Conservation (phyloP, 2,329 filamentous ascomycete species). For the Cercospora citrullina region DNA sequence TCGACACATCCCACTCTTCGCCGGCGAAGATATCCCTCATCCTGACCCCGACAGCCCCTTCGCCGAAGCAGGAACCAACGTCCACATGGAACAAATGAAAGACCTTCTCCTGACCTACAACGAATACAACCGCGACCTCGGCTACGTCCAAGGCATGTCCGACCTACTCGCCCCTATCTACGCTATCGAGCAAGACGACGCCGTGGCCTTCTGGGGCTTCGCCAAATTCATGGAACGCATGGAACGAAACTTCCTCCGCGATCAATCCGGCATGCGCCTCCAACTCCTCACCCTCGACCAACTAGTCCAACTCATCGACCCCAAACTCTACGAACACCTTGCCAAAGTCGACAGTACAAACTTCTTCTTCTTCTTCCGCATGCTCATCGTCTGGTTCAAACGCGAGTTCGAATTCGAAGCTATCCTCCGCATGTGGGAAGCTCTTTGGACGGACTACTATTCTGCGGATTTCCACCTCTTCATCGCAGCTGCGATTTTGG, state of each 20-base stretch:
- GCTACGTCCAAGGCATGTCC: constrained; percentile 98
- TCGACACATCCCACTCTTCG: constrained; percentile 90
- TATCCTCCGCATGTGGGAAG: constrained; percentile 85
- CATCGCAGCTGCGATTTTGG: constrained; percentile 86
- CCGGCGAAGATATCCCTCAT: constrained; percentile 93
- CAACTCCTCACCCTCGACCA: constrained; percentile 91
- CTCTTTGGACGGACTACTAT: constrained; percentile 88
- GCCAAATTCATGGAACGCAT: constrained; percentile 96
- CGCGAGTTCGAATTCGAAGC: constrained; percentile 91
- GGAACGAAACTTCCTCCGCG: constrained; percentile 94
- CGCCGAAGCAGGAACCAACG: constrained; percentile 88
- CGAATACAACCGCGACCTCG: constrained; percentile 91
- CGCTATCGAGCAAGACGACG: constrained; percentile 95
- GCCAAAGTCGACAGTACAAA: constrained; percentile 92
- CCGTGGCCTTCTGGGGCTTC: constrained; percentile 95
- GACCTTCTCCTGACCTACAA: constrained; percentile 99
- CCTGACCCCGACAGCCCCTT: constrained; percentile 96
- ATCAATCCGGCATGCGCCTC: constrained; percentile 92
- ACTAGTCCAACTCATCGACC: constrained; percentile 94
- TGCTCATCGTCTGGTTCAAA: constrained; percentile 99
- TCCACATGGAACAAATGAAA: constrained; percentile 98
- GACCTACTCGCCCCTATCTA: constrained; percentile 95
- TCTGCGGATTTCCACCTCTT: constrained; percentile 93
- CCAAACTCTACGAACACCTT: constrained; percentile 86
- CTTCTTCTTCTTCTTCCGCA: constrained; percentile 99